Conservation (phyloP, 768 basidiomycete species). For the Termitomyces sp. region DNA sequence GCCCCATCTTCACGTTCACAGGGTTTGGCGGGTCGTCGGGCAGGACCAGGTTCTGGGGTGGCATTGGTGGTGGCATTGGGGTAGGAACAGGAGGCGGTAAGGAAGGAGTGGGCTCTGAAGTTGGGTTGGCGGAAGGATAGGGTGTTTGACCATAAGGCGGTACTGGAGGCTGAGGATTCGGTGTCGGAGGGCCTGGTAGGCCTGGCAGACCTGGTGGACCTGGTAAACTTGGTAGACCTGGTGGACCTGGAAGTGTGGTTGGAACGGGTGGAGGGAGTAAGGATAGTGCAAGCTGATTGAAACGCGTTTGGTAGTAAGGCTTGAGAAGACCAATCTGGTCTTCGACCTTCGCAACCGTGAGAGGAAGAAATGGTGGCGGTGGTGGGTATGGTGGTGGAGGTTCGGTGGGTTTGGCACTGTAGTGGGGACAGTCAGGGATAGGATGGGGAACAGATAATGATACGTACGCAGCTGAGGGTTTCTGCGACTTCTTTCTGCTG, state of each 20-base stretch:
- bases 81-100: background rate
- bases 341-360: constrained; percentile 64
- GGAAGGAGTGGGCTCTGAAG: background rate
- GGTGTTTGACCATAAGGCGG: background rate
- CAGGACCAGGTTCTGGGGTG: constrained; percentile 35
- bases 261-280: constrained; percentile 23
- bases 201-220: constrained; percentile 18
- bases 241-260: constrained; percentile 16
- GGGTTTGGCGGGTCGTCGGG: constrained; percentile 64
- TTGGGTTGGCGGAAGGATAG: background rate
- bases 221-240: constrained; percentile 19
- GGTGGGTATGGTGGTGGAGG: constrained; percentile 84
- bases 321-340: constrained; percentile 86
- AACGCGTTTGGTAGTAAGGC: constrained; percentile 64
- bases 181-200: constrained; percentile 1
- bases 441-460: background rate
- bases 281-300: constrained; percentile 39
- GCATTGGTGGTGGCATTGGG: constrained; percentile 17
- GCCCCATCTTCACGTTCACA: constrained; percentile 71
- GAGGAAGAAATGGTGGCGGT: constrained; percentile 75
- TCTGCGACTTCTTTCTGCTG: constrained; percentile 55
- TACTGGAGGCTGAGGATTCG: constrained; percentile 5
- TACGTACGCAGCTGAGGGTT: constrained; percentile 49
- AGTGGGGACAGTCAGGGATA: background rate
- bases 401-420: constrained; percentile 63